phyloP scores from a whole-genome alignment of 352 stramenopile genomes.

The Phytophthora macrochlamydospora region DNA sequence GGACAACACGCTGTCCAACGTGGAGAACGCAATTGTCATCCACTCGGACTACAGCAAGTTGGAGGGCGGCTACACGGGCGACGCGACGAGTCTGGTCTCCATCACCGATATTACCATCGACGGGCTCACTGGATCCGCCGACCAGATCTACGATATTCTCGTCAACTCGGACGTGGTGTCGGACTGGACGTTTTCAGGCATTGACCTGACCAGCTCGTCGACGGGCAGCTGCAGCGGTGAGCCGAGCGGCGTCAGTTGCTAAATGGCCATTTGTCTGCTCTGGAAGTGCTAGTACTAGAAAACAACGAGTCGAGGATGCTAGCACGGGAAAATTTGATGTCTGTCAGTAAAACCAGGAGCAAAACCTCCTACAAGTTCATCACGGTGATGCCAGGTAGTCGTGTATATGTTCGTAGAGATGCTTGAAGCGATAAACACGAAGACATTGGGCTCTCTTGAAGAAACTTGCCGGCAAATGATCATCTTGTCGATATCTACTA shows the following conservation, averaged over 20 bases:
- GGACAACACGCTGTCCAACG: neutral
- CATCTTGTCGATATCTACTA: too few species aligned
- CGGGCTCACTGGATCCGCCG: conserved; percentile 8
- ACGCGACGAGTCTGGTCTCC: conserved; percentile 7
- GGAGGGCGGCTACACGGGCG: conserved; percentile 21
- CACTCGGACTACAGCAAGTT: conserved; percentile 13
- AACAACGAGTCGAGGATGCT: neutral
- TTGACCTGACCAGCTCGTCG: conserved; percentile 3
- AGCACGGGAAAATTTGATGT: neutral
- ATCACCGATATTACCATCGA: conserved; percentile 19
- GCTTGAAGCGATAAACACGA: neutral
- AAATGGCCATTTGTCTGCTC: neutral
- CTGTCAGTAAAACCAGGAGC: neutral
- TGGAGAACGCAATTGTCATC: conserved; percentile 23
- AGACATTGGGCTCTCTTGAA: neutral
- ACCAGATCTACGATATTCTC: conserved; percentile 12
- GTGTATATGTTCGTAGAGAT: neutral
- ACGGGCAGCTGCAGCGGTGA: conserved; percentile 11
- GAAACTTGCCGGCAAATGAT: neutral
- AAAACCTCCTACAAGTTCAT: neutral
- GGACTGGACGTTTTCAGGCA: conserved; percentile 2
- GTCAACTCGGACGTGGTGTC: conserved; percentile 9
- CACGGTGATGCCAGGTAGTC: neutral
- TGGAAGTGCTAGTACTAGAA: too few species aligned
- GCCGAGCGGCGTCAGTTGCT: conserved; percentile 12